Evolutionary conservation across 1,284 basidiomycete genomes (phyloP).

Genomic region (Takashimella koratensis): DNA sequence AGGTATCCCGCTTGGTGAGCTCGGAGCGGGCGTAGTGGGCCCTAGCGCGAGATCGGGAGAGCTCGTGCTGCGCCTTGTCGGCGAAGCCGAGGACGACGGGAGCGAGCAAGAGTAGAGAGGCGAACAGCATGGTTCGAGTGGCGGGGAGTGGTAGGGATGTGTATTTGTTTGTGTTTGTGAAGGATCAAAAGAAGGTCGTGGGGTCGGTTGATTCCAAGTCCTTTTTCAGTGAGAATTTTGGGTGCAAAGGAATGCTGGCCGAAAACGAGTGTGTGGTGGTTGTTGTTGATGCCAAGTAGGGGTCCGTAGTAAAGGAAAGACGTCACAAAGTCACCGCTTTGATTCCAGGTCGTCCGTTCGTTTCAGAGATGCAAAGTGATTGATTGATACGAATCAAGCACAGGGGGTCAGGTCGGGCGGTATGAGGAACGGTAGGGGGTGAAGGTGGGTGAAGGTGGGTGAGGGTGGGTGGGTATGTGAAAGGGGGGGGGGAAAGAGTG

Average conservation of each 20-base stretch:
- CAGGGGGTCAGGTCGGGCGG: too few species aligned
- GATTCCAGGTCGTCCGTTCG: too few species aligned
- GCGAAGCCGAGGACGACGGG: constrained; percentile 12
- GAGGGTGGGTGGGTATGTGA: background rate
- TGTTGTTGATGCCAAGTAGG: too few species aligned
- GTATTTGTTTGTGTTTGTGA: background rate
- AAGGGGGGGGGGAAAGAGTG: background rate
- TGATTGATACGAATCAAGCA: background rate
- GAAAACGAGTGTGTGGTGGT: too few species aligned
- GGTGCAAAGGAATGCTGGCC: too few species aligned
- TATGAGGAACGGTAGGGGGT: too few species aligned
- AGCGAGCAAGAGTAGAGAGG: constrained; percentile 14
- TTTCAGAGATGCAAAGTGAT: background rate
- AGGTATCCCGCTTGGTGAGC: background rate
- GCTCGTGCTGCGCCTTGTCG: constrained; percentile 16
- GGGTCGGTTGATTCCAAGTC: too few species aligned
- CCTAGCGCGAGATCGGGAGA: constrained; percentile 16
- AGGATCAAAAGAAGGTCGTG: background rate
- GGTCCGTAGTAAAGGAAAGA: background rate
- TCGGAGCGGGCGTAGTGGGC: constrained; percentile 3
- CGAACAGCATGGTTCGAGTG: constrained; percentile 14
- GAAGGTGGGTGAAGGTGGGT: background rate
- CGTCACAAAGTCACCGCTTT: too few species aligned
- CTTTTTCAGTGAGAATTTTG: too few species aligned
- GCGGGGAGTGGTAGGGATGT: too few species aligned